Conservation (phyloP, 352 stramenopile genomes). For the Phytopythium montanum region DNA sequence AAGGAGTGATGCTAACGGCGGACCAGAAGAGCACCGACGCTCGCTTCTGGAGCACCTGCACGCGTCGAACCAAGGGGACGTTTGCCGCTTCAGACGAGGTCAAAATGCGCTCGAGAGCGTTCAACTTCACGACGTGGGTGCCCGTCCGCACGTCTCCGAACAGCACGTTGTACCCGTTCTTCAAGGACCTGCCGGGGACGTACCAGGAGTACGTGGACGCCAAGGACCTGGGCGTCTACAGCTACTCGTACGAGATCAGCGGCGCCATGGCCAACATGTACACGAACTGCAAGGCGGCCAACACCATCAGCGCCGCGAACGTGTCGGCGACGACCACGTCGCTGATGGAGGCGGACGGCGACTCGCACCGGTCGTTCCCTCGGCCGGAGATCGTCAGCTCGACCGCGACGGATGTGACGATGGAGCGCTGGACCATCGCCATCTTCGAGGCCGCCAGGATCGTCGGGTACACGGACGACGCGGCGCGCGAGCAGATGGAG, state of each 20-base stretch:
- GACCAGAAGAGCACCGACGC: slow-evolving; percentile 26
- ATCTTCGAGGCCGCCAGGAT: slow-evolving; percentile 44
- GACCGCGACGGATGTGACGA: slow-evolving; percentile 21
- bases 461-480: slow-evolving; percentile 33
- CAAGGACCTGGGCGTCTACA: slow-evolving; percentile 49
- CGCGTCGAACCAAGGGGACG: slow-evolving; percentile 10
- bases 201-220: slow-evolving; percentile 45
- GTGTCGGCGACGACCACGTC: slow-evolving; percentile 6
- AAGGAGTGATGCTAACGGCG: slow-evolving; percentile 17
- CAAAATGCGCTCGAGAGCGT: slow-evolving; percentile 17
- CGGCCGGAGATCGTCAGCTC: slow-evolving; percentile 14
- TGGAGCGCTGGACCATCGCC: slow-evolving; percentile 42
- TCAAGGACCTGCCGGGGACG: slow-evolving; percentile 46
- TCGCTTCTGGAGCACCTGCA: slow-evolving; percentile 29
- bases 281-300: slow-evolving; percentile 34
- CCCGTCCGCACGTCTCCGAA: slow-evolving; percentile 32
- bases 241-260: slow-evolving; percentile 55
- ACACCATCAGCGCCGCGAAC: slow-evolving; percentile 17
- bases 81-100: slow-evolving; percentile 25
- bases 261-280: slow-evolving; percentile 47
- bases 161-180: slow-evolving; percentile 55
- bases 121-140: slow-evolving; percentile 19
- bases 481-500: slow-evolving; percentile 46
- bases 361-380: slow-evolving; percentile 1
- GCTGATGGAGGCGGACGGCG: neutral